Percentiles rank a stretch among this genome's conserved stretches.
Evolutionary conservation across 169 alveolate species (phyloP).

Genomic region (Eimeria acervulina): DNA sequence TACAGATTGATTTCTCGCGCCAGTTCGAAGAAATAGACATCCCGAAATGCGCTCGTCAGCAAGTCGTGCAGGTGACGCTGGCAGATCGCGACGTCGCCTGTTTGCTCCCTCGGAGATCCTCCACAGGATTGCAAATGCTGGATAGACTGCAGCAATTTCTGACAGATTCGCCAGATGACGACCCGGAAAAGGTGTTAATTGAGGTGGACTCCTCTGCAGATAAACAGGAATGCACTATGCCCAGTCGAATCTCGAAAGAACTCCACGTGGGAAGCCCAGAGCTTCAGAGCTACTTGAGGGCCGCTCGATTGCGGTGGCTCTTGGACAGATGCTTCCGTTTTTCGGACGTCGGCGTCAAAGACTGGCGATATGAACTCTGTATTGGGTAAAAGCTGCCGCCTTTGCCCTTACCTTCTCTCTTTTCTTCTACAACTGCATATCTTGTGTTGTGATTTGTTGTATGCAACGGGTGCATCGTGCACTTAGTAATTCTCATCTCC

Average conservation of each 20-base stretch:
- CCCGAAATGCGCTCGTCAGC: constrained; percentile 42
- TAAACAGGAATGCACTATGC: neutral
- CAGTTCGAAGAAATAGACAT: constrained; percentile 6
- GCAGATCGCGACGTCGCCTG: constrained; percentile 66
- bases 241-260: constrained; percentile 30
- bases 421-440: neutral
- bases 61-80: neutral
- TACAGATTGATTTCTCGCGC: constrained; percentile 55
- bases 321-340: constrained; percentile 78
- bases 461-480: neutral
- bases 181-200: constrained; percentile 27
- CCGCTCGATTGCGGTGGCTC: constrained; percentile 76
- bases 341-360: constrained; percentile 40
- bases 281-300: constrained; percentile 69
- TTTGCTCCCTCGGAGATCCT: constrained; percentile 35
- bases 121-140: constrained; percentile 28
- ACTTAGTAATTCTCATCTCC: neutral
- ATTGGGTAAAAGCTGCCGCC: constrained; percentile 38
- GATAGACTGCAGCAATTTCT: constrained; percentile 61
- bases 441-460: neutral
- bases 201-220: neutral
- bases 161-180: constrained; percentile 40
- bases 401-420: neutral
- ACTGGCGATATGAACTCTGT: constrained; percentile 81
- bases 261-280: constrained; percentile 77